Conservation (phyloP, 2,329 filamentous ascomycete genomes). For the Fusarium sp. region DNA sequence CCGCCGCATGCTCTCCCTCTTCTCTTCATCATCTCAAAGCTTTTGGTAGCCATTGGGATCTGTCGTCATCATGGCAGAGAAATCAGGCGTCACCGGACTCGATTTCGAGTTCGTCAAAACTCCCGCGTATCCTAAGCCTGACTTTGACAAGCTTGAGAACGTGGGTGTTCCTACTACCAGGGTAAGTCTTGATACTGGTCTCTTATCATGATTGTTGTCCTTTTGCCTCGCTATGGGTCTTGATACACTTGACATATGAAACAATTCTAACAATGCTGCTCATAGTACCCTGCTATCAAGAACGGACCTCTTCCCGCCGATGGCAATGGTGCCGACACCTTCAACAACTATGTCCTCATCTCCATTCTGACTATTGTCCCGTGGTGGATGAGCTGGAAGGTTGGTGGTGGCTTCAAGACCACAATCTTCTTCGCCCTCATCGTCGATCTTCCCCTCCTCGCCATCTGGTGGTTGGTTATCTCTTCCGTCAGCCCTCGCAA, state of each 20-base stretch:
- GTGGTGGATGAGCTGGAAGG: slow-evolving; percentile 85
- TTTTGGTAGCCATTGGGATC: slow-evolving; percentile 49
- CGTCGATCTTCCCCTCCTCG: slow-evolving; percentile 83
- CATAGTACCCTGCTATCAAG: slow-evolving; percentile 78
- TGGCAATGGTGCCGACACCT: slow-evolving; percentile 84
- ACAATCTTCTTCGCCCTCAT: slow-evolving; percentile 90
- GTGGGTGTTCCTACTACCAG: slow-evolving; percentile 61
- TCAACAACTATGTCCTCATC: slow-evolving; percentile 86
- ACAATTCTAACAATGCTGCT: slow-evolving; percentile 10
- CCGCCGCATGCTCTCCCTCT: slow-evolving; percentile 32
- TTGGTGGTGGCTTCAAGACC: slow-evolving; percentile 89
- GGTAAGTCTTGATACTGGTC: slow-evolving; percentile 47
- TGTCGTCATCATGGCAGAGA: slow-evolving; percentile 55
- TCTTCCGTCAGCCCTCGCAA: slow-evolving; percentile 88
- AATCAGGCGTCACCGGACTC: slow-evolving; percentile 51
- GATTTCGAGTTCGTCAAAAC: slow-evolving; percentile 63
- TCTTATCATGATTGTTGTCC: slow-evolving; percentile 35
- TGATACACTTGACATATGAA: not conserved
- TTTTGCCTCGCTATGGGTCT: slow-evolving; percentile 13
- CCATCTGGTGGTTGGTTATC: slow-evolving; percentile 84
- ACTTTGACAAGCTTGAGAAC: slow-evolving; percentile 79
- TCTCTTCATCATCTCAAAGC: slow-evolving; percentile 37
- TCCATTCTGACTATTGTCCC: slow-evolving; percentile 79
- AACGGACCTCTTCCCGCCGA: slow-evolving; percentile 96
- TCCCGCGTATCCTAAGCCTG: slow-evolving; percentile 62